These are phyloP conservation scores for Periglandula ipomoeae DNA, from an alignment of 2,329 filamentous ascomycete species.

Conservation along the genomic window DNA sequence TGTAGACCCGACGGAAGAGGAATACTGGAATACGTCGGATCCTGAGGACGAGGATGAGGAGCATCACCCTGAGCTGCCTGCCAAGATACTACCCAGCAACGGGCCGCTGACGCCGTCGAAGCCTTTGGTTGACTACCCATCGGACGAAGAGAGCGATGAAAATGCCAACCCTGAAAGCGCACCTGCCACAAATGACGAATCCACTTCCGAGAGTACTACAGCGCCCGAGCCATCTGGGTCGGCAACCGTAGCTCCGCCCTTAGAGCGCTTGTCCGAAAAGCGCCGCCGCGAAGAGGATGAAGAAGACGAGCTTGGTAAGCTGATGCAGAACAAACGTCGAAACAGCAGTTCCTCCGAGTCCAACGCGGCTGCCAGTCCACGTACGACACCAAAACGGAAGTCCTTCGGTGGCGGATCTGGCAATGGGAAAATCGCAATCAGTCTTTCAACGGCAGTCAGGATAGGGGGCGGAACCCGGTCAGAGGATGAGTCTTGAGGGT, in stretches of 20 bases:
- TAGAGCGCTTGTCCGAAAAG: constrained; percentile 79
- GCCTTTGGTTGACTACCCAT: constrained; percentile 83
- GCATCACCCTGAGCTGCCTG: constrained; percentile 17
- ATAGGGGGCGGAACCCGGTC: constrained; percentile 28
- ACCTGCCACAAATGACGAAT: constrained; percentile 19
- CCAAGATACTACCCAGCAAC: constrained; percentile 39
- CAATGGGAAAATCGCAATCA: constrained; percentile 48
- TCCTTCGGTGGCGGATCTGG: constrained; percentile 33
- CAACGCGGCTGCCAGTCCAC: constrained; percentile 27
- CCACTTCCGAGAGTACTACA: constrained; percentile 23
- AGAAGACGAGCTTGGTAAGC: constrained; percentile 85
- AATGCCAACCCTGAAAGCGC: constrained; percentile 47
- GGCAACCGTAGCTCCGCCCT: constrained; percentile 41
- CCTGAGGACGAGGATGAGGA: constrained; percentile 65
- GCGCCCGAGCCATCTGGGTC: constrained; percentile 16
- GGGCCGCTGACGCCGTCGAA: constrained; percentile 54
- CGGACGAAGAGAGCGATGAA: constrained; percentile 67
- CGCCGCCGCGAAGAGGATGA: constrained; percentile 78
- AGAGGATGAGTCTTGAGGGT: constrained; percentile 28
- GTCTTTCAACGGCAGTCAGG: constrained; percentile 38
- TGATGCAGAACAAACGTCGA: constrained; percentile 57
- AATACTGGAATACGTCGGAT: constrained; percentile 88
- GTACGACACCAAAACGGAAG: constrained; percentile 25
- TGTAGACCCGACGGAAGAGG: constrained; percentile 76
- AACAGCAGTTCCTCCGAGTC: constrained; percentile 45